phyloP scores from a whole-genome alignment of 2,329 filamentous ascomycete species.

The Neospermospora avenae region DNA sequence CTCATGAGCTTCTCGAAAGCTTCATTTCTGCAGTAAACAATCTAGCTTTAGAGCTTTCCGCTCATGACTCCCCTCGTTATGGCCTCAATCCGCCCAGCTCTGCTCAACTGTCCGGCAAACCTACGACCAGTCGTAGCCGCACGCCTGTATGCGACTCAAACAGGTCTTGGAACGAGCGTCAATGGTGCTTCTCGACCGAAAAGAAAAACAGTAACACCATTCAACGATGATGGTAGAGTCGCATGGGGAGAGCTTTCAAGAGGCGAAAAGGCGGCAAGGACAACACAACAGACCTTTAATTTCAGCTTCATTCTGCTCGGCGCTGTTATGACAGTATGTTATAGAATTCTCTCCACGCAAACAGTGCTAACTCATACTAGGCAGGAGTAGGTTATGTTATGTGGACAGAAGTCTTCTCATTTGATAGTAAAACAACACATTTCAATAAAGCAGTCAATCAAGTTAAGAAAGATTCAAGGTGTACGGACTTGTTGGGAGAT shows the following conservation, averaged over 20 bases:
- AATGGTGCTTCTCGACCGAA: slow-evolving; percentile 40
- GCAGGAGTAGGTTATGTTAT: slow-evolving; percentile 75
- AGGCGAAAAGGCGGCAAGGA: slow-evolving; percentile 76
- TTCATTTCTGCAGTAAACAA: neutral
- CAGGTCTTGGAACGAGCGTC: slow-evolving; percentile 38
- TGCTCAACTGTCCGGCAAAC: slow-evolving; percentile 38
- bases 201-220: slow-evolving; percentile 72
- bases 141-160: slow-evolving; percentile 58
- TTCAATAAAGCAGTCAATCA: slow-evolving; percentile 85
- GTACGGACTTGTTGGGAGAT: slow-evolving; percentile 71
- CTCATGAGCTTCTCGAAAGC: neutral
- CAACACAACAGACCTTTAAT: slow-evolving; percentile 89
- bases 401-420: slow-evolving; percentile 78
- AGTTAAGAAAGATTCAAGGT: slow-evolving; percentile 69
- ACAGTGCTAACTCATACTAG: slow-evolving; percentile 41
- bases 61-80: slow-evolving; percentile 13
- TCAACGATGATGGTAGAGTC: slow-evolving; percentile 81
- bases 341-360: neutral
- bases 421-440: slow-evolving; percentile 79
- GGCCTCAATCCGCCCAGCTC: slow-evolving; percentile 31
- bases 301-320: slow-evolving; percentile 74
- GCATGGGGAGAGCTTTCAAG: slow-evolving; percentile 75
- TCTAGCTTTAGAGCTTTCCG: neutral
- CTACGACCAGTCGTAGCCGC: slow-evolving; percentile 40
- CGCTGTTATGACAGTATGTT: slow-evolving; percentile 67